Conservation (phyloP, 495 filamentous ascomycete species). For the Cladorrhinum samala region DNA sequence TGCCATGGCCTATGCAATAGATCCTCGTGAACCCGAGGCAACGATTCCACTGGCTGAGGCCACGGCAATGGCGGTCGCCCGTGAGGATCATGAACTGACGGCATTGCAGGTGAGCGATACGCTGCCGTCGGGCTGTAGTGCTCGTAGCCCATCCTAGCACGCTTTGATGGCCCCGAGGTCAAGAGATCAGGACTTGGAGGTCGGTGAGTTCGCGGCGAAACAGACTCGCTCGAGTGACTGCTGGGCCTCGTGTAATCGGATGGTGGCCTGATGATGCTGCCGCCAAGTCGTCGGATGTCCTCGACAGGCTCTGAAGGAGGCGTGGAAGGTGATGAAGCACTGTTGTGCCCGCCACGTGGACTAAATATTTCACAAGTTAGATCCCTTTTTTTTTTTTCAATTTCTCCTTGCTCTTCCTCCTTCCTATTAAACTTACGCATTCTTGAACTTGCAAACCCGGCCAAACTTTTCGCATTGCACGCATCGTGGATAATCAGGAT, state of each 20-base stretch:
- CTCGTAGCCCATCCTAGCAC: constrained; percentile 33
- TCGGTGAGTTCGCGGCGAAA: constrained; percentile 34
- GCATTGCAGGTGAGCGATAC: background rate
- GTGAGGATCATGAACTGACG: background rate
- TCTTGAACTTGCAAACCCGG: constrained; percentile 76
- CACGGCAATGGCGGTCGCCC: background rate
- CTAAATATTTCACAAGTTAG: constrained; percentile 19
- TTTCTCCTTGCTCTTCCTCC: background rate
- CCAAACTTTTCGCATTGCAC: constrained; percentile 88
- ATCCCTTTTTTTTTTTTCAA: background rate
- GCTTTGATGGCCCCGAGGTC: constrained; percentile 29
- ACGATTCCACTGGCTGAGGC: background rate
- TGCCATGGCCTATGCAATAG: background rate
- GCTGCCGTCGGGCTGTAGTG: constrained; percentile 23
- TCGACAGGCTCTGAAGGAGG: constrained; percentile 45
- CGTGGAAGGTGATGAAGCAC: constrained; percentile 36
- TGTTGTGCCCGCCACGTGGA: constrained; percentile 49
- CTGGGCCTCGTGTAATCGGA: constrained; percentile 27
- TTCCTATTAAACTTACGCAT: constrained; percentile 58
- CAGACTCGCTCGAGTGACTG: constrained; percentile 34
- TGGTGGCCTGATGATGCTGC: constrained; percentile 19
- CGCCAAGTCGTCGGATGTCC: constrained; percentile 28
- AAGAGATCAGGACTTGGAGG: constrained; percentile 22
- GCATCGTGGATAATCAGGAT: constrained; percentile 78
- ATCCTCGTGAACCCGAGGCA: background rate